Conservation (phyloP, 2,329 filamentous ascomycete genomes). For the Epichloe uncinata region DNA sequence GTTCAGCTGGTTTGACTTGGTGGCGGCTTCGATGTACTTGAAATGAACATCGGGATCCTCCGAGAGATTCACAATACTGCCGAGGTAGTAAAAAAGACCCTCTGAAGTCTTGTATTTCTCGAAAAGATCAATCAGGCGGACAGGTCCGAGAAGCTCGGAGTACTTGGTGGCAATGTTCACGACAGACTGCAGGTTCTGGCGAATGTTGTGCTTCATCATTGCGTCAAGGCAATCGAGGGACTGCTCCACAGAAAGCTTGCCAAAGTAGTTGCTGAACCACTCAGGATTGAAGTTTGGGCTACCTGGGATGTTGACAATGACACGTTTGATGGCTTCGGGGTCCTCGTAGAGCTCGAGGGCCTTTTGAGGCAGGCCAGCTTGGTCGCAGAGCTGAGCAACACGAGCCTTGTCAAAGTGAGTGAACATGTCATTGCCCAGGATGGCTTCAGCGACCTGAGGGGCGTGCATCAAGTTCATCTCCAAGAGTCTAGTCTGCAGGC, state of each 20-base stretch:
- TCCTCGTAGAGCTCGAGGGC: slow-evolving; percentile 94
- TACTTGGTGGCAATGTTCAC: slow-evolving; percentile 97
- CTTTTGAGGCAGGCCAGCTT: slow-evolving; percentile 73
- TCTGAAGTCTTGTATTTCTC: slow-evolving; percentile 97
- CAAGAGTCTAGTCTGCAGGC: slow-evolving; percentile 83
- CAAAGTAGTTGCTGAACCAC: slow-evolving; percentile 87
- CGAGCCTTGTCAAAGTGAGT: slow-evolving; percentile 87
- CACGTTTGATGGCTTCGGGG: slow-evolving; percentile 76
- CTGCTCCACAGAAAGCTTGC: slow-evolving; percentile 87
- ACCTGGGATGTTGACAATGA: slow-evolving; percentile 67
- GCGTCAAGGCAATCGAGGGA: slow-evolving; percentile 88
- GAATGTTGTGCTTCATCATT: slow-evolving; percentile 94
- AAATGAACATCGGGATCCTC: slow-evolving; percentile 94
- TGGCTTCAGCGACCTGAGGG: slow-evolving; percentile 94
- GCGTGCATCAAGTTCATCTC: slow-evolving; percentile 98
- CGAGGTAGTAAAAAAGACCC: slow-evolving; percentile 97
- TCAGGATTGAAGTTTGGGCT: slow-evolving; percentile 80
- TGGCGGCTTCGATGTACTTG: slow-evolving; percentile 98
- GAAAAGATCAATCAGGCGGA: slow-evolving; percentile 77
- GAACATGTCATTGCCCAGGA: slow-evolving; percentile 97
- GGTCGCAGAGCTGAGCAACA: slow-evolving; percentile 83
- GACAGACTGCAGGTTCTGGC: slow-evolving; percentile 88
- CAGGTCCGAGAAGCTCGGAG: slow-evolving; percentile 84
- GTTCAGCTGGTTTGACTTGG: slow-evolving; percentile 81
- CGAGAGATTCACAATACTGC: slow-evolving; percentile 92